phyloP scores from a whole-genome alignment of 371 early-diverging fungal genomes.

The Mucor plumbeus region DNA sequence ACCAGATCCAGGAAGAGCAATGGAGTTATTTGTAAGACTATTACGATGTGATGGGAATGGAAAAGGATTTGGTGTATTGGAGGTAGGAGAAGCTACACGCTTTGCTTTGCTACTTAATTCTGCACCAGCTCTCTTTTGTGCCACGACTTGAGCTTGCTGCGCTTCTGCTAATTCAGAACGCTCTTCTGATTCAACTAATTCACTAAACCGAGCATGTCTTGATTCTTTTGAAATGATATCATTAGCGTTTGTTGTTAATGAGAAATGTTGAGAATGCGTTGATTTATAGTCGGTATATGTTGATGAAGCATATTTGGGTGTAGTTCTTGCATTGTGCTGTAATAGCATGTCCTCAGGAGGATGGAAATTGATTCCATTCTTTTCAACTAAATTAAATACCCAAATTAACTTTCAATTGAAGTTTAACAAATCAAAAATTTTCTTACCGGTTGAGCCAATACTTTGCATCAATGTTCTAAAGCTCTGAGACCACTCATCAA shows the following conservation, averaged over 20 bases:
- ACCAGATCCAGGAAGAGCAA: constrained; percentile 9
- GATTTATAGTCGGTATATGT: constrained; percentile 15
- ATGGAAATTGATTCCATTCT: constrained; percentile 28
- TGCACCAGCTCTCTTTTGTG: constrained; percentile 28
- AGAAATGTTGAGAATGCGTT: constrained; percentile 16
- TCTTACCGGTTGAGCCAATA: constrained; percentile 25
- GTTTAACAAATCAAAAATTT: not conserved
- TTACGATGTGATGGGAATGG: constrained; percentile 16
- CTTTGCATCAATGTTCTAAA: constrained; percentile 18
- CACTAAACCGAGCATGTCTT: constrained; percentile 17
- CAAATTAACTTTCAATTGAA: not conserved
- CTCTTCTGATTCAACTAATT: constrained; percentile 22
- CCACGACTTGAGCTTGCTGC: constrained; percentile 11
- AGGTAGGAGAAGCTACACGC: constrained; percentile 21
- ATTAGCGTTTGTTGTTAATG: not conserved
- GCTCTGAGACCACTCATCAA: constrained; percentile 23
- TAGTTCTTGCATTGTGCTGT: constrained; percentile 16
- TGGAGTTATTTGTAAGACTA: not conserved
- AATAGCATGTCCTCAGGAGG: constrained; percentile 24
- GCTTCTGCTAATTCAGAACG: constrained; percentile 20
- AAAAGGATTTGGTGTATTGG: constrained; percentile 11
- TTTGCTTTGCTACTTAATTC: constrained; percentile 19
- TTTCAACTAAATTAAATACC: constrained; percentile 4
- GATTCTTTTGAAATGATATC: constrained; percentile 21
- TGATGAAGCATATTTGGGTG: constrained; percentile 10